These are phyloP conservation scores for Maudiozyma barnettii DNA, from an alignment of 805 yeast species.

Conservation along the genomic window DNA sequence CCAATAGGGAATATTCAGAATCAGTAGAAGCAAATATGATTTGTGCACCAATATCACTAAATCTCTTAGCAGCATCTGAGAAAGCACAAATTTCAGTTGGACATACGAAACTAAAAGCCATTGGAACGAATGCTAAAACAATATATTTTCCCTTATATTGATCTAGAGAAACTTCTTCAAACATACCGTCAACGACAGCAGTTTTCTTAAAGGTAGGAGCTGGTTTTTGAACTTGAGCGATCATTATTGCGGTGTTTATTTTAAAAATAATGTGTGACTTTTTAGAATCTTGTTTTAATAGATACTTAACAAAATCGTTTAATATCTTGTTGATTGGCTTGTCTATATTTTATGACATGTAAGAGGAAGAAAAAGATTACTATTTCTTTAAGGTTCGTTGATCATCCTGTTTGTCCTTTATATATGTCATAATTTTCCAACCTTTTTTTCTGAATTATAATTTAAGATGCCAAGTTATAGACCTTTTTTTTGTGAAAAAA, in stretches of 20 bases:
- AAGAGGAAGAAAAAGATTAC: too few species aligned
- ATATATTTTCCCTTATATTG: conserved; percentile 98
- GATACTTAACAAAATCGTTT: too few species aligned
- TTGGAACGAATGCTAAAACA: conserved; percentile 89
- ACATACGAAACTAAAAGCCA: conserved; percentile 98
- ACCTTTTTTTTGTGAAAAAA: too few species aligned
- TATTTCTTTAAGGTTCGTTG: too few species aligned
- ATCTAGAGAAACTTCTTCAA: conserved; percentile 90
- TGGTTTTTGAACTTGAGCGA: conserved; percentile 82
- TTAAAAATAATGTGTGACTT: background rate
- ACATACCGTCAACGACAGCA: conserved; percentile 92
- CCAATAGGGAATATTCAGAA: conserved; percentile 92
- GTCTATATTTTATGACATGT: too few species aligned
- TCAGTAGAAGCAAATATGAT: conserved; percentile 95
- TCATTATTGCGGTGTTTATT: conserved; percentile 40
- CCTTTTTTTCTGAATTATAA: too few species aligned
- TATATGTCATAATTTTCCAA: too few species aligned
- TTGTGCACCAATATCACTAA: conserved; percentile 77
- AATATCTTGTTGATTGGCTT: too few species aligned
- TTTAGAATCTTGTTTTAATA: too few species aligned
- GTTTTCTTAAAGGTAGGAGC: conserved; percentile 95
- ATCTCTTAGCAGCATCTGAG: conserved; percentile 89
- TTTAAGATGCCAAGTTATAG: too few species aligned
- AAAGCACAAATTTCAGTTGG: conserved; percentile 99
- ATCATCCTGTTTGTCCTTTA: too few species aligned